Conservation (phyloP, 78 protist genomes). For the Dictyostelium citrinum region DNA sequence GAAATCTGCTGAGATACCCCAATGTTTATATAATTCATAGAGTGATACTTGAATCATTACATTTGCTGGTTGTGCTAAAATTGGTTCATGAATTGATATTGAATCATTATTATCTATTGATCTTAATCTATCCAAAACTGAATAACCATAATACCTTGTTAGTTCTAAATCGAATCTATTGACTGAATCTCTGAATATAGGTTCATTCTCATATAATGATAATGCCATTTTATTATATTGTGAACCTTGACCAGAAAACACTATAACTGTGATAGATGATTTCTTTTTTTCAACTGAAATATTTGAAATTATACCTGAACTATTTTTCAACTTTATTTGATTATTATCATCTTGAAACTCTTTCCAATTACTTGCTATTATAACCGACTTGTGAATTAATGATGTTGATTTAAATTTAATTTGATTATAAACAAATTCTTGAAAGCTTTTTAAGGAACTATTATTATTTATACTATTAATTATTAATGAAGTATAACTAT, state of each 20-base stretch:
- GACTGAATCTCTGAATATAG: background rate
- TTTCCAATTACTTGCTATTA: background rate
- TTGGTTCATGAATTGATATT: conserved; percentile 27
- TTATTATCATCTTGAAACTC: background rate
- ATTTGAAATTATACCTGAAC: background rate
- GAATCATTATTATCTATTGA: background rate
- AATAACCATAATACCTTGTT: background rate
- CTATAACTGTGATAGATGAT: background rate
- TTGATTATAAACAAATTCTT: conserved; percentile 26
- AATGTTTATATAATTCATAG: conserved; percentile 11
- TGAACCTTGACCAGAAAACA: conserved; percentile 77
- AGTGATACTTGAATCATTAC: conserved; percentile 7
- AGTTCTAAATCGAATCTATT: background rate
- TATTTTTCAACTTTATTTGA: background rate
- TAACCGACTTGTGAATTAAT: background rate
- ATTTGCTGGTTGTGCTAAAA: conserved; percentile 20
- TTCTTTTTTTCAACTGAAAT: background rate
- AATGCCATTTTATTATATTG: conserved; percentile 72
- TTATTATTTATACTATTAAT: background rate
- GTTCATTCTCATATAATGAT: conserved; percentile 16
- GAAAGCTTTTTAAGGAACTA: background rate
- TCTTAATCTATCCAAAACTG: background rate
- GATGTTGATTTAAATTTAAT: background rate
- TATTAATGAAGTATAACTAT: background rate
- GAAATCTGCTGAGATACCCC: conserved; percentile 1